Base-by-base conservation (phyloP, 805 yeast species). In the Wickerhamomyces kurtzmanii region DNA sequence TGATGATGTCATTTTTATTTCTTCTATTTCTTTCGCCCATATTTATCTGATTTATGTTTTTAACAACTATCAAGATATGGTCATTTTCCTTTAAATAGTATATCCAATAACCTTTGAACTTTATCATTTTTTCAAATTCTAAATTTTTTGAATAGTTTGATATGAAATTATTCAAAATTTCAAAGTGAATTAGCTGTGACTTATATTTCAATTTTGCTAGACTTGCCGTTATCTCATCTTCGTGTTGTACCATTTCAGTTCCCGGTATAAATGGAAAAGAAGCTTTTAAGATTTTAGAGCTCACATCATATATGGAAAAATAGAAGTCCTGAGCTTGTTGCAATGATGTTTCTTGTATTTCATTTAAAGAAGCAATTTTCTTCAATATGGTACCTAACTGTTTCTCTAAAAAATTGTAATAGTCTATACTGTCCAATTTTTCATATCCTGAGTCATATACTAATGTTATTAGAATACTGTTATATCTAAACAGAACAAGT, bases 41-140 rank as follows among this genome's bases (percentile, higher is more conserved):
- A n/a, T n/a, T n/a, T n/a, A n/a, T n/a, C n/a, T n/a, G n/a, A n/a
- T n/a, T n/a, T n/a, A n/a, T n/a, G n/a, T n/a, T n/a, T n/a, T n/a
- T n/a, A n/a, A n/a, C n/a, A n/a, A n/a, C n/a, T 20, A 38, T 25
- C 6, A 42, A 31, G 3, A 26, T 27, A 6, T 30, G 30, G 1
- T 21, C 24, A 1, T 23, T 14, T n/a, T 28, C 26, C 5, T 21
- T 16, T 15, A 31, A 22, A 15, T 34, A 32, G 23, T 37, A 42
- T 6, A 40, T 29, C 51, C 51, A 45, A 2, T 45, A 45, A 24
- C 38, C 38, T 16, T 33, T 34, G 8, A 38, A 34, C 6, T 40
- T 31, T 14, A 28, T 31, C 8, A 45, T 29, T 20, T 28, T 39
- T 21, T 45, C 51, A 10, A 30, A 4, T 24, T 31, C 36, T 12